Base-by-base conservation (phyloP, 257 asterid genomes). In the Sherardia arvensis region DNA sequence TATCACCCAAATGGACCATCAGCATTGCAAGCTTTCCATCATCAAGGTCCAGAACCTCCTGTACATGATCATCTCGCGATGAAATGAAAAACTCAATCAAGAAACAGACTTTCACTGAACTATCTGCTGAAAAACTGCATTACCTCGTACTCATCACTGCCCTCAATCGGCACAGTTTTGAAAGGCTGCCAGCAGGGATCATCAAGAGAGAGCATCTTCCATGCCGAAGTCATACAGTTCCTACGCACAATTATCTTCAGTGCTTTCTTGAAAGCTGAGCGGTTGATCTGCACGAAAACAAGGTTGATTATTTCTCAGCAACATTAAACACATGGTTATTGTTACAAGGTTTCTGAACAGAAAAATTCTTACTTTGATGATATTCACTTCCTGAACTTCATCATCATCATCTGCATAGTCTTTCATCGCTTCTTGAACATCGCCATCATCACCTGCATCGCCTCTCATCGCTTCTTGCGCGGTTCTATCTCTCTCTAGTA, bases 121-220 rank as follows among this genome's bases (percentile, higher is more conserved):
- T n/a, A n/a, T n/a, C n/a, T n/a, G n/a, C n/a, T n/a, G n/a, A 30
- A 9, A 40, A 9, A 40, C 9, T 17, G 2, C 34, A 12, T n/a
- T 61, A 38, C 66, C 54, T 38, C 26, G 8, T 61, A 15, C 8
- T 18, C 54, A 5, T 61, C 34, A 25, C 34, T 23, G 26, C 32
- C 54, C 28, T 61, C 54, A 23, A 27, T 11, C 3, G 14, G 0
- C 54, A 61, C 23, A 5, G 43, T 53, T 67, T 33, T 64, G 32
- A 64, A 73, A 12, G 71, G 78, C 28, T 73, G 65, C 78, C 78
- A 73, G 30, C 30, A 40, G 36, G 78, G 67, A 65, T 73, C 65
- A 30, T 45, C 51, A 20, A 73, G 11, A 32, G 2, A 1, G 34
- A 32, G 34, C 34, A 32, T 2, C 1, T 32, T 32, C 34, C 34